Conservation (phyloP, 768 basidiomycete species). For the Lenzites betulinus region DNA sequence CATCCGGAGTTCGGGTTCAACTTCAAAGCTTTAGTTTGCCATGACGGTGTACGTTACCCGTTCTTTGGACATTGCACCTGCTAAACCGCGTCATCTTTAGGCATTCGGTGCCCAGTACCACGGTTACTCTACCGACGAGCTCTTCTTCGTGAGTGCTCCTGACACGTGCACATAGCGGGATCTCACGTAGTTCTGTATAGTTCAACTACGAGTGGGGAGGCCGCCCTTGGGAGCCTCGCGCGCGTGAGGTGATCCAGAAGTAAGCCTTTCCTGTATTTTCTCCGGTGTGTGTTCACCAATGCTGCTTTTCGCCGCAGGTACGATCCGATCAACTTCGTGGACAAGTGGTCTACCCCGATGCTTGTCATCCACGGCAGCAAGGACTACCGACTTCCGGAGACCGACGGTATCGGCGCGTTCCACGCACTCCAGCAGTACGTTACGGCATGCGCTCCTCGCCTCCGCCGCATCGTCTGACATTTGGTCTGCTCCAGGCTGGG, state of each 20-base stretch:
- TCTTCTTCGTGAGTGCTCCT: constrained; percentile 72
- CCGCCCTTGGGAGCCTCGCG: constrained; percentile 69
- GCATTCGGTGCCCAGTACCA: constrained; percentile 78
- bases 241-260: constrained; percentile 58
- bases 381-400: constrained; percentile 86
- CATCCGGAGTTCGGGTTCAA: constrained; percentile 85
- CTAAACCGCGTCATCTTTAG: constrained; percentile 31
- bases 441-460: neutral
- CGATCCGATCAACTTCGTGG: constrained; percentile 80
- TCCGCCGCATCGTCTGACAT: neutral
- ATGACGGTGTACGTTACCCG: constrained; percentile 73
- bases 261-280: constrained; percentile 32
- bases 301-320: constrained; percentile 42
- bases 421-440: constrained; percentile 83
- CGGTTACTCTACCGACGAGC: constrained; percentile 89
- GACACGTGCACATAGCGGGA: neutral
- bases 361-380: constrained; percentile 85
- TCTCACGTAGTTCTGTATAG: constrained; percentile 36
- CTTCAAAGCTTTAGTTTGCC: constrained; percentile 91
- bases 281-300: neutral
- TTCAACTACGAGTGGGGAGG: constrained; percentile 90
- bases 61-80: neutral
- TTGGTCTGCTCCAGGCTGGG: constrained; percentile 48
- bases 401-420: constrained; percentile 82
- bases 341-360: constrained; percentile 85